phyloP scores from a whole-genome alignment of 129 eudicot species.

The Scalesia atractyloides region DNA sequence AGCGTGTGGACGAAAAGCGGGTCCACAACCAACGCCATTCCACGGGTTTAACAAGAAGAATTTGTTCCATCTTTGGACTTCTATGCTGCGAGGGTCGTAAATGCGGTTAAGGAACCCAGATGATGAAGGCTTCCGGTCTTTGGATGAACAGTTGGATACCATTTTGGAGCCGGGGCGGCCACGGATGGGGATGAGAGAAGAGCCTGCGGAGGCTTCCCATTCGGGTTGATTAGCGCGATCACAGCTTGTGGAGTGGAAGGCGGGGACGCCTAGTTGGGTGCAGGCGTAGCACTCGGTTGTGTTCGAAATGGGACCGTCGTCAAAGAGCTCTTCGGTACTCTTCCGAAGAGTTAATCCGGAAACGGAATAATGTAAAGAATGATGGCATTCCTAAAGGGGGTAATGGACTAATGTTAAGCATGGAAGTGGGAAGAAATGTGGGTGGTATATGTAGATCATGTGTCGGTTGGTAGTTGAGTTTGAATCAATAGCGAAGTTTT shows the following conservation, averaged over 20 bases:
- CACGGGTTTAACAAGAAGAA: slow-evolving; percentile 77
- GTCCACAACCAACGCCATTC: slow-evolving; percentile 82
- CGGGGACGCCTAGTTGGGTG: slow-evolving; percentile 86
- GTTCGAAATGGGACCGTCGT: slow-evolving; percentile 36
- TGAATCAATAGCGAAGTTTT: no score
- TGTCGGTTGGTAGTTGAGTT: no score
- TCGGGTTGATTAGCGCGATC: slow-evolving; percentile 76
- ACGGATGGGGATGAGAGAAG: slow-evolving; percentile 67
- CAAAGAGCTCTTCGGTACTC: slow-evolving; percentile 30
- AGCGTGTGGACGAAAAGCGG: slow-evolving; percentile 83
- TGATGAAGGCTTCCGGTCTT: neutral
- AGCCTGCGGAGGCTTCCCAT: slow-evolving; percentile 93
- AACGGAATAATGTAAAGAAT: neutral
- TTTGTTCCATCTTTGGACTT: slow-evolving; percentile 77
- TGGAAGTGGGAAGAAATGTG: slow-evolving; percentile 17
- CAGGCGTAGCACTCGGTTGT: slow-evolving; percentile 81
- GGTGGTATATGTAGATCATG: neutral
- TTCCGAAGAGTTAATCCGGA: slow-evolving; percentile 34
- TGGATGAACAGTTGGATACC: neutral
- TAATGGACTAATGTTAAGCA: slow-evolving; percentile 41
- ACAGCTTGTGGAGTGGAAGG: slow-evolving; percentile 93
- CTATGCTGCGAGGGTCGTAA: slow-evolving; percentile 74
- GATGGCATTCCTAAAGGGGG: slow-evolving; percentile 22
- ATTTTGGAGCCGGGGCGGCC: slow-evolving; percentile 37
- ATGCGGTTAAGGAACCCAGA: slow-evolving; percentile 38